Conservation (phyloP, 2,329 filamentous ascomycete species). For the Phaeosphaeria sp. region DNA sequence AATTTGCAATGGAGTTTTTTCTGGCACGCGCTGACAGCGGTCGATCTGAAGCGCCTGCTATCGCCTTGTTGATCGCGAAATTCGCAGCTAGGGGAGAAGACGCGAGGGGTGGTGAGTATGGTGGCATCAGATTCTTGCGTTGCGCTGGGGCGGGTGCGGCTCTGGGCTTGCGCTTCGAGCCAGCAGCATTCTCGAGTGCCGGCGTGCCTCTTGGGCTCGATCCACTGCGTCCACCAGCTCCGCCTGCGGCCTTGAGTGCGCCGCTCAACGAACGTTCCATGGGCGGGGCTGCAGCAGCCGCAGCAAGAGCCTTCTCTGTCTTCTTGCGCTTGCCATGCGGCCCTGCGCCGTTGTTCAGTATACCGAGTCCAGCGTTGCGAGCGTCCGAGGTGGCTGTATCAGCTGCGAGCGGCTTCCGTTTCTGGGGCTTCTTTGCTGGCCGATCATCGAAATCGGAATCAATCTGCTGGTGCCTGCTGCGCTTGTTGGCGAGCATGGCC, state of each 20-base stretch:
- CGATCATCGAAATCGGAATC: constrained; percentile 83
- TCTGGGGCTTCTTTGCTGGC: constrained; percentile 66
- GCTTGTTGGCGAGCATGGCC: constrained; percentile 77
- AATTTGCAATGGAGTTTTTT: constrained; percentile 67
- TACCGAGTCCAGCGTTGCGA: constrained; percentile 67
- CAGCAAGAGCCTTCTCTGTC: constrained; percentile 67
- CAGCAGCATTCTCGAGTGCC: constrained; percentile 54
- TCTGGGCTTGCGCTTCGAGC: constrained; percentile 73
- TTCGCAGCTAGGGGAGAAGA: constrained; percentile 76
- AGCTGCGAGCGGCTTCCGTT: constrained; percentile 65
- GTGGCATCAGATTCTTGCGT: constrained; percentile 70
- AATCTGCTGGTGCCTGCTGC: constrained; percentile 68
- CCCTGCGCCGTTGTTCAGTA: constrained; percentile 62
- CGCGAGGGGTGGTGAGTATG: constrained; percentile 72
- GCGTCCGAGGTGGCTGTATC: constrained; percentile 48
- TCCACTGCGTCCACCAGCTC: constrained; percentile 42
- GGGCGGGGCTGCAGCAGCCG: constrained; percentile 46
- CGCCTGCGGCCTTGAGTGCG: constrained; percentile 57
- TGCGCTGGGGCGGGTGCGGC: constrained; percentile 70
- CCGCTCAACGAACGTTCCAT: constrained; percentile 74
- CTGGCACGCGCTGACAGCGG: constrained; percentile 74
- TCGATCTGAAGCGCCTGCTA: constrained; percentile 55
- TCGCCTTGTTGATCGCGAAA: constrained; percentile 65
- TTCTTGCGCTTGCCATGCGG: constrained; percentile 77
- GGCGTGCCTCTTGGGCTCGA: constrained; percentile 74